Percentiles rank a stretch among this genome's conserved stretches.
phyloP scores from a whole-genome alignment of 768 basidiomycete species.

The Tephrocybe sp. region DNA sequence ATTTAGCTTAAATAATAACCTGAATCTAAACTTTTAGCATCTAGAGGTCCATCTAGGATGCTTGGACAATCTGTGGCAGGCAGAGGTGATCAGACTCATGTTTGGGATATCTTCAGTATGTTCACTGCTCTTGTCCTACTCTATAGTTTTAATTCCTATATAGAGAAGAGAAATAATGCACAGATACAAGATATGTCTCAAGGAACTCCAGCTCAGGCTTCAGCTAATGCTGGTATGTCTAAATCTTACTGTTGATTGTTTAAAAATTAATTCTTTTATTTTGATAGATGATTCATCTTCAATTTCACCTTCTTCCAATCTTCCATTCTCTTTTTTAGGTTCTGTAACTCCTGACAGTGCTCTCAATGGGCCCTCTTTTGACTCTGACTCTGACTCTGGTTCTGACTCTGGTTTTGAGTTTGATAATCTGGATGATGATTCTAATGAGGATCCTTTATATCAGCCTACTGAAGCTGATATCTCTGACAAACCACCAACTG shows the following conservation, averaged over 20 bases:
- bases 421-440: conserved; percentile 6
- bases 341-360: neutral
- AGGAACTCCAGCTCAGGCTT: too few relatives aligned
- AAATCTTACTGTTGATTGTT: neutral
- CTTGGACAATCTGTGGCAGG: neutral
- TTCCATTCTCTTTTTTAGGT: conserved; percentile 7
- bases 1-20: too few relatives aligned
- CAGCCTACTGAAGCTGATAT: conserved; percentile 1
- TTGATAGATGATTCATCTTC: too few relatives aligned
- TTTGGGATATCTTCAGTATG: neutral
- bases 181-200: too few relatives aligned
- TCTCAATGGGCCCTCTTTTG: neutral
- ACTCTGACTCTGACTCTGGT: conserved; percentile 1
- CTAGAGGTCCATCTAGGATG: neutral
- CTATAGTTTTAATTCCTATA: too few relatives aligned
- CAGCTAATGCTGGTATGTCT: too few relatives aligned
- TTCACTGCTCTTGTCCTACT: neutral
- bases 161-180: too few relatives aligned
- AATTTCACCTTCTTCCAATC: neutral
- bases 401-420: neutral
- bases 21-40: too few relatives aligned
- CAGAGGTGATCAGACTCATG: neutral
- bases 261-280: neutral
- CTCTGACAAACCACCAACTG: neutral
- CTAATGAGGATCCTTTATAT: conserved; percentile 1